Conservation (phyloP, 139 green algal genomes). For the Mychonastes homosphaera region DNA sequence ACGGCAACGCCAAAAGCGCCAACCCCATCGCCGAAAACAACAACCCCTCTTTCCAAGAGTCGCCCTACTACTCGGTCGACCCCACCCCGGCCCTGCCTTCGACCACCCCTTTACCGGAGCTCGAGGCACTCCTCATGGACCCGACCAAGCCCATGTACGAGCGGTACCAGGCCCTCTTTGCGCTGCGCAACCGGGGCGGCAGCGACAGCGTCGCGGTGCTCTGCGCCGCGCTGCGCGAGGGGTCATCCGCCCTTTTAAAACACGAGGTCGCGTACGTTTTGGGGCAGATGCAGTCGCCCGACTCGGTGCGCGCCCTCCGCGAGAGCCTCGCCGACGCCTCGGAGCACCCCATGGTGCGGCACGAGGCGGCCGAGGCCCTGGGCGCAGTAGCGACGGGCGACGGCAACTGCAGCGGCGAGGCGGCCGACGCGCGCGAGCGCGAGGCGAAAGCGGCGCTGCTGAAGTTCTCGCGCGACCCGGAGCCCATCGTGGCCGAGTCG, state of each 20-base stretch:
- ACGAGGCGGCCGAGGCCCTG: slow-evolving; percentile 96
- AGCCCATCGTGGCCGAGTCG: slow-evolving; percentile 88
- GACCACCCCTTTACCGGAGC: slow-evolving; percentile 39
- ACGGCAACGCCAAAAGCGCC: slow-evolving; percentile 1
- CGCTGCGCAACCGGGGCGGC: slow-evolving; percentile 81
- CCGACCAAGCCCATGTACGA: slow-evolving; percentile 70
- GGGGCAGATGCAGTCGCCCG: slow-evolving; percentile 85
- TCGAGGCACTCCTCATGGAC: slow-evolving; percentile 56
- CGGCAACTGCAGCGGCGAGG: slow-evolving; percentile 1
- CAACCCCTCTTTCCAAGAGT: slow-evolving; percentile 22
- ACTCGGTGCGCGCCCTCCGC: slow-evolving; percentile 37
- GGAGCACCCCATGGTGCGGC: slow-evolving; percentile 94
- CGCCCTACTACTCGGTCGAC: slow-evolving; percentile 81
- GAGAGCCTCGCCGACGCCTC: slow-evolving; percentile 39
- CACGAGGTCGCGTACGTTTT: slow-evolving; percentile 94
- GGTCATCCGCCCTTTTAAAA: slow-evolving; percentile 70
- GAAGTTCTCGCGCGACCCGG: slow-evolving; percentile 51
- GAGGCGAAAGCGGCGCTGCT: slow-evolving; percentile 53
- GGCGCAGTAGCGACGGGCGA: slow-evolving; percentile 57
- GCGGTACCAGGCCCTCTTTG: slow-evolving; percentile 92
- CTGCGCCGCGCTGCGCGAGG: slow-evolving; percentile 33
- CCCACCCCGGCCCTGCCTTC: slow-evolving; percentile 70
- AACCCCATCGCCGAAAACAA: neutral
- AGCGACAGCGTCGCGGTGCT: slow-evolving; percentile 63
- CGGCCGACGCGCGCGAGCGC: too few relatives aligned